Evolutionary conservation across 176 grass and related monocot species (phyloP), one percentile per base, ranked within the genome.

Genomic region (Eleusine coracana): DNA sequence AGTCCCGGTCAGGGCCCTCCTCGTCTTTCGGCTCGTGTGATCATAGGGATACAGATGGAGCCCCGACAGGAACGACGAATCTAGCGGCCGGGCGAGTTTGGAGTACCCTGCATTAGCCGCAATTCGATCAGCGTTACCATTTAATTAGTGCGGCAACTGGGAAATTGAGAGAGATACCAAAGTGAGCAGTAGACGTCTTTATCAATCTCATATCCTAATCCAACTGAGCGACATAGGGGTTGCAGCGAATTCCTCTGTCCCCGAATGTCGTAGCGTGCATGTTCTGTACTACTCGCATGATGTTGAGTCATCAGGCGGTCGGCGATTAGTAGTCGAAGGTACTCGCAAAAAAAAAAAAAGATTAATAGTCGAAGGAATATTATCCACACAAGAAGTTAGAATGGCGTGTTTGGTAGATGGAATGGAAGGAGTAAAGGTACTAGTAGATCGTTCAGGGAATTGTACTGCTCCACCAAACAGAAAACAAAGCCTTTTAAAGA

Each of bases 1-100:
- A 54, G n/a, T 34, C 29, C 13, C 4, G 8, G 45, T 28, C 0
- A 3, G 42, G 52, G 28, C 61, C 66, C 74, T 61, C 61, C 74
- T 69, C 61, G 12, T n/a, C 6, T 62, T 83, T 83, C 80, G 88
- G 88, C 75, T 76, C 51, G 62, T 56, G 31, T 70, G 52, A 83
- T 38, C 3, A 79, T 87, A 7, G 61, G 14, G 2, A 11, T 39
- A 90, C 79, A 90, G 52, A 90, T 83, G 63, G 80, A 79, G 75
- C 51, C 64, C 74, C 3, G 56, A 66, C 15, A 77, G 27, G 66
- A 25, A 37, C 8, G 16, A 25, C 21, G 72, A 29, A 82, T 82
- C 46, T 7, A 40, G 12, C 31, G 3, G 31, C 31, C 31, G 20
- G 78, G 61, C 10, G 15, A 38, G 5, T 16, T 38, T n/a, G 38